These are phyloP conservation scores for Tillandsia leiboldiana DNA, from an alignment of 176 grass and related monocot genomes.

Conservation along the genomic window DNA sequence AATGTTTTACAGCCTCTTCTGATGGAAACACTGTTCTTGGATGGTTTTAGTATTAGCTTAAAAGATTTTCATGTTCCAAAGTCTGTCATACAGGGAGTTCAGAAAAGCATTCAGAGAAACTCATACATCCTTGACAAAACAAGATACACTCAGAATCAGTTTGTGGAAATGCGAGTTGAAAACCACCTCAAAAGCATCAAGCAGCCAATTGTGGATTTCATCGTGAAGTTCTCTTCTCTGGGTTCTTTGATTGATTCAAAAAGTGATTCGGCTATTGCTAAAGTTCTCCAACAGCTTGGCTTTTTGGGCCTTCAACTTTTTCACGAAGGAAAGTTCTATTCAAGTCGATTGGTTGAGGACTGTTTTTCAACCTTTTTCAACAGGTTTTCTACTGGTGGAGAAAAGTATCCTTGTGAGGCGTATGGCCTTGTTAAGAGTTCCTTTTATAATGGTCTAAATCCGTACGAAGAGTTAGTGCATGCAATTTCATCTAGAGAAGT, in stretches of 20 bases:
- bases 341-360: slow-evolving; percentile 64
- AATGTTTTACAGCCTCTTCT: slow-evolving; percentile 71
- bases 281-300: slow-evolving; percentile 80
- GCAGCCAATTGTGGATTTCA: slow-evolving; percentile 47
- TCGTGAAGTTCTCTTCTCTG: slow-evolving; percentile 42
- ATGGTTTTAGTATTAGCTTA: slow-evolving; percentile 79
- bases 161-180: slow-evolving; percentile 52
- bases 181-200: slow-evolving; percentile 52
- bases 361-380: slow-evolving; percentile 65
- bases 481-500: slow-evolving; percentile 71
- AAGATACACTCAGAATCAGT: slow-evolving; percentile 40
- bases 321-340: slow-evolving; percentile 66
- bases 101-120: slow-evolving; percentile 39
- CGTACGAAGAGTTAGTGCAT: slow-evolving; percentile 88
- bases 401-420: slow-evolving; percentile 56
- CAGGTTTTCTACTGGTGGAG: slow-evolving; percentile 31
- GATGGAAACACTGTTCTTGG: slow-evolving; percentile 70
- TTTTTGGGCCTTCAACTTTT: slow-evolving; percentile 85
- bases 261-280: slow-evolving; percentile 47
- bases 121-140: slow-evolving; percentile 43
- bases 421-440: slow-evolving; percentile 67
- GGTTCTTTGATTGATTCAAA: slow-evolving; percentile 60
- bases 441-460: slow-evolving; percentile 73
- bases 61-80: slow-evolving; percentile 67
- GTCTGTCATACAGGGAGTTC: slow-evolving; percentile 35